These are phyloP conservation scores for Zopfochytrium polystomum DNA, from an alignment of 371 early-diverging fungal genomes.

Conservation along the genomic window DNA sequence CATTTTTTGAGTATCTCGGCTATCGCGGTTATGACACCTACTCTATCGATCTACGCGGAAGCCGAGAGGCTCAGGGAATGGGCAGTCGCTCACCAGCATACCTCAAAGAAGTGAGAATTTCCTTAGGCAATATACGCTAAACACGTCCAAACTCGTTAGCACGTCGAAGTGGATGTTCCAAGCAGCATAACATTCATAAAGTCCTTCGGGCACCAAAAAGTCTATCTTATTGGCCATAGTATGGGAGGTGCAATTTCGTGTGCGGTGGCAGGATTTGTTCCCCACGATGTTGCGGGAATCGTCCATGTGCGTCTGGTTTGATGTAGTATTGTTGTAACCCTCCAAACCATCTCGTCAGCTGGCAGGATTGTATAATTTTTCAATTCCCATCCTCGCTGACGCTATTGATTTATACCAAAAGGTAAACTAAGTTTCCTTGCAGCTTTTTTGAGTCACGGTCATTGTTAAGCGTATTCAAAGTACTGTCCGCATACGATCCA, in stretches of 20 bases:
- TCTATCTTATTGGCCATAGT: slow-evolving; percentile 43
- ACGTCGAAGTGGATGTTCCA: slow-evolving; percentile 46
- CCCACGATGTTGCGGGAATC: slow-evolving; percentile 41
- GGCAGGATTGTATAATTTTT: slow-evolving; percentile 41
- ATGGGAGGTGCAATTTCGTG: slow-evolving; percentile 46
- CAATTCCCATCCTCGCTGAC: slow-evolving; percentile 32
- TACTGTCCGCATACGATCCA: slow-evolving; percentile 25
- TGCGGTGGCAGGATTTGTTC: slow-evolving; percentile 38
- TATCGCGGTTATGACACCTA: slow-evolving; percentile 37
- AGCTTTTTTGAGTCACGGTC: too few species aligned
- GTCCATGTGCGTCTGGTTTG: too few species aligned
- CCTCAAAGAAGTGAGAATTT: slow-evolving; percentile 12
- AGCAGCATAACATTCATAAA: slow-evolving; percentile 38
- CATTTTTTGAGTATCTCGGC: slow-evolving; percentile 41
- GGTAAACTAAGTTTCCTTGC: too few species aligned
- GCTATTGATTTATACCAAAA: slow-evolving; percentile 31
- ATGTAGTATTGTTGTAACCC: too few species aligned
- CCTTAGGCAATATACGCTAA: not conserved
- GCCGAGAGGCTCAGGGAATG: slow-evolving; percentile 23
- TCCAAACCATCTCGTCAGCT: too few species aligned
- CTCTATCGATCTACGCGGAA: slow-evolving; percentile 39
- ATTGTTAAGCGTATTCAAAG: too few species aligned
- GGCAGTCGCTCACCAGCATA: slow-evolving; percentile 29
- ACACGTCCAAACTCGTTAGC: slow-evolving; percentile 9
- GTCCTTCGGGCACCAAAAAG: slow-evolving; percentile 29